Conservation (phyloP, 2,329 filamentous ascomycete species). For the Pyrenophora seminiperda region DNA sequence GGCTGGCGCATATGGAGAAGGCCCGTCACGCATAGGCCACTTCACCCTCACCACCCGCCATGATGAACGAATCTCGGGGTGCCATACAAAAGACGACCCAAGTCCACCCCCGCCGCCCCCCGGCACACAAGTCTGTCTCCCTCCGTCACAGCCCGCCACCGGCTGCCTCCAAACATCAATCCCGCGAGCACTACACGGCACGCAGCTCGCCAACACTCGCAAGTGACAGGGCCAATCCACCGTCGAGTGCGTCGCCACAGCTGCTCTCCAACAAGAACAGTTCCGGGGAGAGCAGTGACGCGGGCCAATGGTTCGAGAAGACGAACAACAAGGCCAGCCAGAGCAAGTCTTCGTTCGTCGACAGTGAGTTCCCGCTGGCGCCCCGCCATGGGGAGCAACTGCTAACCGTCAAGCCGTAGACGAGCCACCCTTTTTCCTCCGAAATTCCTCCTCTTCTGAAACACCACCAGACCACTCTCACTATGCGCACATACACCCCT, state of each 20-base stretch:
- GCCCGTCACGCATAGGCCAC: slow-evolving; percentile 15
- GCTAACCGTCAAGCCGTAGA: slow-evolving; percentile 32
- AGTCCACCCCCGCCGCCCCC: slow-evolving; percentile 49
- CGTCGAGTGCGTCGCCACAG: slow-evolving; percentile 48
- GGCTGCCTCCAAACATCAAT: neutral
- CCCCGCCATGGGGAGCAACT: neutral
- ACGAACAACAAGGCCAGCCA: slow-evolving; percentile 56
- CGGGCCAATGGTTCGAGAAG: slow-evolving; percentile 58
- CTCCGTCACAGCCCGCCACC: slow-evolving; percentile 48
- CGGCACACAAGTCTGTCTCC: slow-evolving; percentile 54
- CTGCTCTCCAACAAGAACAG: slow-evolving; percentile 46
- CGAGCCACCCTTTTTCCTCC: slow-evolving; percentile 53
- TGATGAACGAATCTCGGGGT: slow-evolving; percentile 33
- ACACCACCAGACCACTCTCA: slow-evolving; percentile 48
- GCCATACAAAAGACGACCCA: slow-evolving; percentile 18
- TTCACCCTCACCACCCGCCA: slow-evolving; percentile 2
- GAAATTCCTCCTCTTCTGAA: slow-evolving; percentile 52
- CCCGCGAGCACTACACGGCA: slow-evolving; percentile 17
- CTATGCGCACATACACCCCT: slow-evolving; percentile 15
- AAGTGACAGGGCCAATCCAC: slow-evolving; percentile 48
- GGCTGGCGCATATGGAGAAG: slow-evolving; percentile 23
- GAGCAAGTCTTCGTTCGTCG: slow-evolving; percentile 46
- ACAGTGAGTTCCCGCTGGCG: slow-evolving; percentile 43
- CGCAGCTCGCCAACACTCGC: slow-evolving; percentile 35
- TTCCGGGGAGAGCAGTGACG: slow-evolving; percentile 59